Percentiles rank a stretch among this genome's conserved stretches.
Evolutionary conservation across 495 filamentous ascomycete genomes (phyloP).

Genomic region (Darksidea phi): DNA sequence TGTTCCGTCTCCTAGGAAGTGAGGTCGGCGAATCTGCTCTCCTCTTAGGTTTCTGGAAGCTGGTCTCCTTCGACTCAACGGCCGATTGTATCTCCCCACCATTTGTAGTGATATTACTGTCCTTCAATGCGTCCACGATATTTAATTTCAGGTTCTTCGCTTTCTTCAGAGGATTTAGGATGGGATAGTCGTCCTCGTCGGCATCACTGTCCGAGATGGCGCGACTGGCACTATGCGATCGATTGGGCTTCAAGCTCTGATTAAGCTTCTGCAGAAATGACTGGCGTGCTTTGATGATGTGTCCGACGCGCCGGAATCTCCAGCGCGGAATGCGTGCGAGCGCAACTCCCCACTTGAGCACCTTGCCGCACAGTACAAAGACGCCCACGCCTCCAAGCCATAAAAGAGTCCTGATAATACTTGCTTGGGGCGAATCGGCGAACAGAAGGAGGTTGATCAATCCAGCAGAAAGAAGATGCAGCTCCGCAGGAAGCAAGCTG

Average conservation of each 20-base stretch:
- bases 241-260: slow-evolving; percentile 32
- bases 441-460: slow-evolving; percentile 81
- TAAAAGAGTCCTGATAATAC: slow-evolving; percentile 76
- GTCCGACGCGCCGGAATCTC: slow-evolving; percentile 68
- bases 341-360: slow-evolving; percentile 82
- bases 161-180: slow-evolving; percentile 19
- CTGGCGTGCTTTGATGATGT: slow-evolving; percentile 49
- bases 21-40: not conserved
- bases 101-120: slow-evolving; percentile 3
- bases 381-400: slow-evolving; percentile 84
- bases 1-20: slow-evolving; percentile 11
- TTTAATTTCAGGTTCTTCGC: slow-evolving; percentile 22
- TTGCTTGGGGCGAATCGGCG: slow-evolving; percentile 75
- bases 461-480: slow-evolving; percentile 78
- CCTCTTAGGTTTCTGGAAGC: not conserved
- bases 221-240: slow-evolving; percentile 36
- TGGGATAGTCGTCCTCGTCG: slow-evolving; percentile 40
- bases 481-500: slow-evolving; percentile 78
- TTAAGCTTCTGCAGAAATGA: slow-evolving; percentile 55
- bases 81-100: slow-evolving; percentile 25
- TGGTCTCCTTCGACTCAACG: slow-evolving; percentile 14
- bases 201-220: slow-evolving; percentile 52
- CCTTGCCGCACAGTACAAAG: slow-evolving; percentile 67
- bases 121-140: slow-evolving; percentile 11
- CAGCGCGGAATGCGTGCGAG: slow-evolving; percentile 87